Conservation (phyloP, 345 rosid species). For the Dimocarpus longan region DNA sequence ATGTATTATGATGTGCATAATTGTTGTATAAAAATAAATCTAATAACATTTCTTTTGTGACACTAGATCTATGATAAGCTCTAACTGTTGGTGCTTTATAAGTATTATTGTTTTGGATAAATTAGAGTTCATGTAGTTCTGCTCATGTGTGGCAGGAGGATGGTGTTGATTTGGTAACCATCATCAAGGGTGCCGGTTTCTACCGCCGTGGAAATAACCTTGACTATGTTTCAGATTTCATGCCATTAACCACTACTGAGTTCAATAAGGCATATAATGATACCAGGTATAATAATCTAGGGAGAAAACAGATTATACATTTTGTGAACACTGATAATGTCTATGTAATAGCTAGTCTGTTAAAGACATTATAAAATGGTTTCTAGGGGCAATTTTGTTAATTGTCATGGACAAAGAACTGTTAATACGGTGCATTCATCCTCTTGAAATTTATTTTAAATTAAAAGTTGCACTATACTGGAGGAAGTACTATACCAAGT, state of each 20-base stretch:
- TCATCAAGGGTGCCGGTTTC: constrained; percentile 61
- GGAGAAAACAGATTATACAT: neutral
- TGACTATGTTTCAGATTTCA: constrained; percentile 54
- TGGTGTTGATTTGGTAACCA: constrained; percentile 38
- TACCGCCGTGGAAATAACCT: constrained; percentile 58
- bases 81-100: neutral
- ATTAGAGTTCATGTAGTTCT: neutral
- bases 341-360: neutral
- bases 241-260: constrained; percentile 62
- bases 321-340: neutral
- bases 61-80: neutral
- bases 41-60: neutral
- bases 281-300: constrained; percentile 25
- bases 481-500: too few relatives aligned
- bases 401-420: too few relatives aligned
- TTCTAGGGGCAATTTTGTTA: neutral
- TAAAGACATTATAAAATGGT: neutral
- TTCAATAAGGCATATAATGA: constrained; percentile 25
- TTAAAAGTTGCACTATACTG: too few relatives aligned
- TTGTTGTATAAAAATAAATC: neutral
- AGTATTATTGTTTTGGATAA: neutral
- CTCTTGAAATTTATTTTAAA: too few relatives aligned
- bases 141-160: constrained; percentile 15
- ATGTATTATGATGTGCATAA: neutral
- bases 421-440: too few relatives aligned